Base-by-base conservation (phyloP, 78 protist species). In the Protostelium mycophagum region DNA sequence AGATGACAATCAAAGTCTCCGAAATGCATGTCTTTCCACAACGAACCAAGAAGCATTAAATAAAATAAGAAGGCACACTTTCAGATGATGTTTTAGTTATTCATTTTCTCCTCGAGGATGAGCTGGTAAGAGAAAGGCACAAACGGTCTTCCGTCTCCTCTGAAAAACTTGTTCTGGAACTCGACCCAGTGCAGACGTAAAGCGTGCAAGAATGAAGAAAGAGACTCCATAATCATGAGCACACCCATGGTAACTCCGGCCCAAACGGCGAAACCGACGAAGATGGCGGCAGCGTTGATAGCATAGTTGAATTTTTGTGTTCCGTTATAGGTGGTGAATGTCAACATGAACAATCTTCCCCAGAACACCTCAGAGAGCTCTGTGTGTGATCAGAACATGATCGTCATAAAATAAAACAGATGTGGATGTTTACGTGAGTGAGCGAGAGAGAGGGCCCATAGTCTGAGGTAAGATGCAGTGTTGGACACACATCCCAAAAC, bases 381-480 rank as follows among this genome's bases (percentile, higher is more conserved):
- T 88, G 90, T 51, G 73, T 51, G 73, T 51, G 73, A 51, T 51
- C 16, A 25, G 31, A 16, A 51, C 5, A 51, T 51, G 73, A 51
- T 51, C 73, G 73, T 5, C 31, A 51, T 51, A 16, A 51, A 16
- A 51, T 51, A 16, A 51, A 29, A 9, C 37, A n/a, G 37, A n/a
- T 25, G 88, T 9, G 28, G 85, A 31, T 28, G 10, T n/a, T 38
- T n/a, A 89, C 89, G 95, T 39, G 99, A 97, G 94, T 99, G 99
- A 10, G 99, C 99, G 36, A 99, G 96, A 0, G 99, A 96, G 29
- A 99, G 97, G 9, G 99, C 99, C 99, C 99, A 99, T 35, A 99
- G 99, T 29, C 99, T 98, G 38, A 99, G 98, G 92, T 99, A 99
- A 1, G 99, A 98, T 35, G 99, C 99, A 10, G 99, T 99, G 96